Conservation (phyloP, 169 alveolate genomes). For the Plasmodium inui region DNA sequence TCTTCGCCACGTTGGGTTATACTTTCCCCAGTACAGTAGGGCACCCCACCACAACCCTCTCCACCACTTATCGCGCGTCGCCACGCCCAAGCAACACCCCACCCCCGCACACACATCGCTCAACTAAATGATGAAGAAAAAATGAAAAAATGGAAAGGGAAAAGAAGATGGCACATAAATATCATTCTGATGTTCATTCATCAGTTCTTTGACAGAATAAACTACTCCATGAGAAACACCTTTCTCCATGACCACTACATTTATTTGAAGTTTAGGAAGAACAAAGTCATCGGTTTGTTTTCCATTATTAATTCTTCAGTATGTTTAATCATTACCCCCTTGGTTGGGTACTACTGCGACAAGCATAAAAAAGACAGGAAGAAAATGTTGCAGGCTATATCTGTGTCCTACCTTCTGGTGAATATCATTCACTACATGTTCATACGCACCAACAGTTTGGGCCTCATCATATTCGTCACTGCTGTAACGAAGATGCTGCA, state of each 20-base stretch:
- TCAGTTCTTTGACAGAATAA: conserved; percentile 54
- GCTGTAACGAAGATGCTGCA: conserved; percentile 64
- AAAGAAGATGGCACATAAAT: conserved; percentile 66
- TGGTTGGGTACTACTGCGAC: conserved; percentile 65
- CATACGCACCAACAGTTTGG: conserved; percentile 40
- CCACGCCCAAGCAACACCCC: not conserved
- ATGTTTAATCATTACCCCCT: conserved; percentile 53
- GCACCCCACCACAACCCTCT: not conserved
- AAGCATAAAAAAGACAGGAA: conserved; percentile 52
- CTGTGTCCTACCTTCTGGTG: conserved; percentile 35
- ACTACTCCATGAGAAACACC: conserved; percentile 70
- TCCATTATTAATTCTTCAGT: conserved; percentile 60
- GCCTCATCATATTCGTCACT: conserved; percentile 39
- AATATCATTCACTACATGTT: conserved; percentile 67
- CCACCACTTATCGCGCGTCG: not conserved
- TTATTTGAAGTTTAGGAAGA: conserved; percentile 43
- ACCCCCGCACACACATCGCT: not conserved
- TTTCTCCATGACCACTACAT: conserved; percentile 61
- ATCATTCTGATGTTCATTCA: conserved; percentile 60
- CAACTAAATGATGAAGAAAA: conserved; percentile 45
- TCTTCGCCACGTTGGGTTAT: not conserved
- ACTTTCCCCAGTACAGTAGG: not conserved
- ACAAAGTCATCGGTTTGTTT: conserved; percentile 45
- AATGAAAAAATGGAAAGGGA: conserved; percentile 74
- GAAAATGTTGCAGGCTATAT: conserved; percentile 16